A percentile compares a stretch with the other conserved stretches of the same genome.
phyloP scores from a whole-genome alignment of 345 rosid species.

The Eucalyptus victrix region DNA sequence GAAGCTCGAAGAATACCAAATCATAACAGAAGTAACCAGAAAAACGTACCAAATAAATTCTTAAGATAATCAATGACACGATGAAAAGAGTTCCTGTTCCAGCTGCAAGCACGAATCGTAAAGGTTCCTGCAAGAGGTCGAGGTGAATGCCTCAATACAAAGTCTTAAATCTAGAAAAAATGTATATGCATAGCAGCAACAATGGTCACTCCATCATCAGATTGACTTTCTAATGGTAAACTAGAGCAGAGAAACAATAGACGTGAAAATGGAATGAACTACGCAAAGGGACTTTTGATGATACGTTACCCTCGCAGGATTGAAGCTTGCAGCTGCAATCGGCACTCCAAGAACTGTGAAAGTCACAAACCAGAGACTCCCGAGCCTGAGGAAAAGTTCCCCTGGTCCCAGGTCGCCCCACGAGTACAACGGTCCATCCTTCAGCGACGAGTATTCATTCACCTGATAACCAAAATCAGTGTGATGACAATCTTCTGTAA shows the following conservation, averaged over 20 bases:
- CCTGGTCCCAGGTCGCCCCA: slow-evolving; percentile 81
- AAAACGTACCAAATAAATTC: slow-evolving; percentile 72
- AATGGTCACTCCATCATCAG: not conserved
- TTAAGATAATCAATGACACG: slow-evolving; percentile 61
- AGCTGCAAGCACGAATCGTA: slow-evolving; percentile 78
- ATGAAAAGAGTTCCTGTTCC: slow-evolving; percentile 89
- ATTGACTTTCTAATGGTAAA: not conserved
- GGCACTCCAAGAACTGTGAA: slow-evolving; percentile 85
- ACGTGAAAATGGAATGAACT: not conserved
- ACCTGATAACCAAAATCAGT: slow-evolving; percentile 20
- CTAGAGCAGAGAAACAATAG: not conserved
- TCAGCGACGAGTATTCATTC: slow-evolving; percentile 78
- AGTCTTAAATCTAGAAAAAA: not conserved
- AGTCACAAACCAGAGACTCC: slow-evolving; percentile 77
- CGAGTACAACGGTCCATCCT: slow-evolving; percentile 71
- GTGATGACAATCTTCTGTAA: not conserved
- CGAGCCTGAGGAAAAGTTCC: slow-evolving; percentile 67
- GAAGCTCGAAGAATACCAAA: not conserved
- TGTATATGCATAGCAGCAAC: not conserved
- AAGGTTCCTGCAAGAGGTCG: slow-evolving; percentile 52
- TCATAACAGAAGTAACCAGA: not conserved
- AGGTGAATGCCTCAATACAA: not conserved
- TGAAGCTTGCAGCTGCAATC: slow-evolving; percentile 88
- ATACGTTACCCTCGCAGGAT: slow-evolving; percentile 60
- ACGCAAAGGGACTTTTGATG: not conserved